A percentile compares a stretch with the other conserved stretches of the same genome.
Conservation (phyloP, 495 filamentous ascomycete genomes). For the Durotheca rogersii region DNA sequence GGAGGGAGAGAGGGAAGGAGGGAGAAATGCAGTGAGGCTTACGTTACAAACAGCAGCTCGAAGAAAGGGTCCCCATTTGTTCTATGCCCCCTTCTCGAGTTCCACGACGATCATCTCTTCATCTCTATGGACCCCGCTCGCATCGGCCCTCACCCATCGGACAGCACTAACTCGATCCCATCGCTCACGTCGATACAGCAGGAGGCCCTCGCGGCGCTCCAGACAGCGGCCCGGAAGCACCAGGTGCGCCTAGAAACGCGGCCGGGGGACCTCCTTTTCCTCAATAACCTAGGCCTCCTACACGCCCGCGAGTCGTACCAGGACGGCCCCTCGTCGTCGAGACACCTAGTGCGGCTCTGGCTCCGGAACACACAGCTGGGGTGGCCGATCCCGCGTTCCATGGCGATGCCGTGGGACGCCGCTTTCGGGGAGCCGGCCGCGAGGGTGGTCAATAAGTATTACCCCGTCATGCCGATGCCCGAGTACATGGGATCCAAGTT, state of each 20-base stretch:
- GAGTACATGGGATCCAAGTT: slow-evolving; percentile 48
- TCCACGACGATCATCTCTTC: slow-evolving; percentile 36
- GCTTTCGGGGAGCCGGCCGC: slow-evolving; percentile 38
- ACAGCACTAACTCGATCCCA: slow-evolving; percentile 31
- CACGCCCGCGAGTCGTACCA: slow-evolving; percentile 56
- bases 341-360: slow-evolving; percentile 57
- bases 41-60: slow-evolving; percentile 31
- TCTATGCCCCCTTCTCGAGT: slow-evolving; percentile 42
- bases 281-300: slow-evolving; percentile 63
- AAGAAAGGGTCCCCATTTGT: slow-evolving; percentile 37
- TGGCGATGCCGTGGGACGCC: slow-evolving; percentile 48
- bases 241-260: slow-evolving; percentile 48
- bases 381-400: slow-evolving; percentile 43
- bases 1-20: no score
- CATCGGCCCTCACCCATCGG: slow-evolving; percentile 44
- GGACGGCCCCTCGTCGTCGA: slow-evolving; percentile 36
- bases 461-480: slow-evolving; percentile 39
- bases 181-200: slow-evolving; percentile 36
- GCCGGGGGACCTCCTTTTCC: slow-evolving; percentile 60
- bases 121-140: slow-evolving; percentile 46
- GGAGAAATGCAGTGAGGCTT: not conserved
- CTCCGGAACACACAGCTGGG: slow-evolving; percentile 43
- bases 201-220: slow-evolving; percentile 39
- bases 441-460: slow-evolving; percentile 31
- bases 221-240: slow-evolving; percentile 36